phyloP scores from a whole-genome alignment of 495 filamentous ascomycete species.

The Neurospora discreta region DNA sequence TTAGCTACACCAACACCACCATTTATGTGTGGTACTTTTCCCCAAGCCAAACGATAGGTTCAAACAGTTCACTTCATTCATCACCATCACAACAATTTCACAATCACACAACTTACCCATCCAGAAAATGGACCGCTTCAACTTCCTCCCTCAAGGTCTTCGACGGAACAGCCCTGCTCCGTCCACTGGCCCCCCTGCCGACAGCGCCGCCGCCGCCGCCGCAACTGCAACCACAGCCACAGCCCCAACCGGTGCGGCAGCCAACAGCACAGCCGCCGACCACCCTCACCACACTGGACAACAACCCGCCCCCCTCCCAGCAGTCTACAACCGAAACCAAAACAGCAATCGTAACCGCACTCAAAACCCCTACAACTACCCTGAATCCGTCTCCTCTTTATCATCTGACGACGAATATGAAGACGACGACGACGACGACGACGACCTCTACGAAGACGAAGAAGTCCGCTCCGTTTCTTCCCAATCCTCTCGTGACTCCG shows the following conservation, averaged over 20 bases:
- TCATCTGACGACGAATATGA: background rate
- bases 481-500: background rate
- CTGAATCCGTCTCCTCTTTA: background rate
- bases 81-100: background rate
- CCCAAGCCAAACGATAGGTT: too few species aligned
- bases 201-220: background rate
- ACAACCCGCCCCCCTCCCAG: background rate
- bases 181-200: background rate
- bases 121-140: slow-evolving; percentile 21
- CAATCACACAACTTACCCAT: background rate
- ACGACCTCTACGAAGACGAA: slow-evolving; percentile 10
- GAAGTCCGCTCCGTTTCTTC: background rate
- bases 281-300: background rate
- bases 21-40: too few species aligned
- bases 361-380: background rate
- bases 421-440: background rate
- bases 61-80: background rate
- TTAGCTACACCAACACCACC: too few species aligned
- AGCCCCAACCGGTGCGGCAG: slow-evolving; percentile 1
- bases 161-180: background rate
- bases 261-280: background rate
- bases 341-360: background rate
- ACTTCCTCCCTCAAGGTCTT: slow-evolving; percentile 13
- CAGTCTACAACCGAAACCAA: background rate
- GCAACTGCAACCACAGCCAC: background rate